These are phyloP conservation scores for Carallia brachiata DNA, from an alignment of 345 rosid species.

Conservation along the genomic window DNA sequence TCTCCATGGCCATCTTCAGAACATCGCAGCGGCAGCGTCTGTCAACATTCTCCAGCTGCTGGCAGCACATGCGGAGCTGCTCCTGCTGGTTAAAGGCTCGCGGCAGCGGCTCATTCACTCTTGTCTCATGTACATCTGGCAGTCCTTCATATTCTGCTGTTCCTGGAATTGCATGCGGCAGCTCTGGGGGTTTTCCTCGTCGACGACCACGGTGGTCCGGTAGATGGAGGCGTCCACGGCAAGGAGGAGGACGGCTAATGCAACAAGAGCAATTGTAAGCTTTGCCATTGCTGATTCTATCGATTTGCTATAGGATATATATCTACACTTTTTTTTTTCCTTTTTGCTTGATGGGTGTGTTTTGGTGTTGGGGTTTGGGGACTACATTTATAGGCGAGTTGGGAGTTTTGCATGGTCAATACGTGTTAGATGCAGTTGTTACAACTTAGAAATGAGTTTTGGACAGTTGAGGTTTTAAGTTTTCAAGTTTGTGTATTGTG, in stretches of 20 bases:
- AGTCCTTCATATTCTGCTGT: slow-evolving; percentile 34
- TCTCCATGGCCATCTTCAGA: slow-evolving; percentile 3
- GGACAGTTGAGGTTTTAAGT: too few relatives aligned
- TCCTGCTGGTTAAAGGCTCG: not conserved
- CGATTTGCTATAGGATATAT: not conserved
- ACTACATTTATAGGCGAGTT: too few relatives aligned
- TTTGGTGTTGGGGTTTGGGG: not conserved
- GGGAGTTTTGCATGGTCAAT: too few relatives aligned
- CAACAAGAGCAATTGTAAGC: slow-evolving; percentile 16
- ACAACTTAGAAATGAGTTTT: too few relatives aligned
- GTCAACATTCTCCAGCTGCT: slow-evolving; percentile 26
- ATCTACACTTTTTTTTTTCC: too few relatives aligned
- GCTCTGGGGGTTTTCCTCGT: slow-evolving; percentile 5
- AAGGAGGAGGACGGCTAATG: slow-evolving; percentile 24
- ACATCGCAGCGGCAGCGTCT: slow-evolving; percentile 33
- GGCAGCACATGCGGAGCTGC: slow-evolving; percentile 28
- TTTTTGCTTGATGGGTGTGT: not conserved
- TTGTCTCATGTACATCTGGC: slow-evolving; percentile 31
- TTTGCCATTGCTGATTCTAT: slow-evolving; percentile 23
- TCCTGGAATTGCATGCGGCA: slow-evolving; percentile 22
- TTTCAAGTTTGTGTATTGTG: too few relatives aligned
- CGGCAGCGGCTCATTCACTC: not conserved
- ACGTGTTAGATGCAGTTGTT: too few relatives aligned
- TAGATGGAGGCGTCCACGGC: slow-evolving; percentile 31
- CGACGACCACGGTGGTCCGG: slow-evolving; percentile 22